These are phyloP conservation scores for Coprinopsis strossmayeri DNA, from an alignment of 768 basidiomycete species.

Conservation along the genomic window DNA sequence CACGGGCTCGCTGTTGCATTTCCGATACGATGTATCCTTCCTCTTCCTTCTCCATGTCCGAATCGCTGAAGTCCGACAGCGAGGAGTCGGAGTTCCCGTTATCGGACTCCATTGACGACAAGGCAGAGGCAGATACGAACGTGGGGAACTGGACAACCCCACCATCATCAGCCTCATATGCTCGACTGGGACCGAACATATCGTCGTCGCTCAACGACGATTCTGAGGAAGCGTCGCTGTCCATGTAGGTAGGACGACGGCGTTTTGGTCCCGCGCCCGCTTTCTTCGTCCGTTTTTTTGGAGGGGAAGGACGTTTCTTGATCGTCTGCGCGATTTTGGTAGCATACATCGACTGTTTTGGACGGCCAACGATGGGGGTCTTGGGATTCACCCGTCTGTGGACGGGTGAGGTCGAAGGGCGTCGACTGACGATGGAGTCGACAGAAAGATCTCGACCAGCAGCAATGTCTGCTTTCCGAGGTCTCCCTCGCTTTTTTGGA, in stretches of 20 bases:
- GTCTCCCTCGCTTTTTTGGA: constrained; percentile 51
- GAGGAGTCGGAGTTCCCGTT: constrained; percentile 45
- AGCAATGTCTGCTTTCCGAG: constrained; percentile 37
- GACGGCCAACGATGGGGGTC: constrained; percentile 14
- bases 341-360: constrained; percentile 13
- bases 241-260: constrained; percentile 16
- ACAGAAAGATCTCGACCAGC: constrained; percentile 24
- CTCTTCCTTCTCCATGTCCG: constrained; percentile 55
- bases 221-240: constrained; percentile 22
- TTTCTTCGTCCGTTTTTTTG: constrained; percentile 15
- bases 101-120: constrained; percentile 32
- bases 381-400: constrained; percentile 14
- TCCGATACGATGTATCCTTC: constrained; percentile 52
- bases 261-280: constrained; percentile 15
- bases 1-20: constrained; percentile 41
- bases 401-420: constrained; percentile 10
- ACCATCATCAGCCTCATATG: constrained; percentile 22
- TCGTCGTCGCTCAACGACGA: constrained; percentile 32
- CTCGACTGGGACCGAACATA: constrained; percentile 18
- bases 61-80: constrained; percentile 47
- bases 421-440: constrained; percentile 5
- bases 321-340: constrained; percentile 17
- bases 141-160: constrained; percentile 47
- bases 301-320: constrained; percentile 19
- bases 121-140: constrained; percentile 58